phyloP scores from a whole-genome alignment of 441 rosid species.

The Gossypium davidsonii region DNA sequence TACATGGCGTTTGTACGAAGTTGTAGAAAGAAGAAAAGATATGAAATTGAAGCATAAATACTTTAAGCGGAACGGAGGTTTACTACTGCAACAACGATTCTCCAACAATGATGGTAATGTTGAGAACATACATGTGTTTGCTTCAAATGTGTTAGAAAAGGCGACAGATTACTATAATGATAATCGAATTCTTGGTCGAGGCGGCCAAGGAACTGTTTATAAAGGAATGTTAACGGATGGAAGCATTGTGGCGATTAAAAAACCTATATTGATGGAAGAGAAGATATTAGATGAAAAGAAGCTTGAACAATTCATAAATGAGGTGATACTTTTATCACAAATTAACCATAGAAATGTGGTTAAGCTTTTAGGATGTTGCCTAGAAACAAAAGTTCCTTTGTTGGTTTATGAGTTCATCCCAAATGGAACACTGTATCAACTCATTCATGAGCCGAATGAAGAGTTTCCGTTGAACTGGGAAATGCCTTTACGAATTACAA shows the following conservation, averaged over 20 bases:
- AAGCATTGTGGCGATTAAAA: conserved; percentile 26
- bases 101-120: not conserved
- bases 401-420: not conserved
- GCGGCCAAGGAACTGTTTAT: conserved; percentile 22
- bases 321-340: too few species aligned
- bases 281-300: not conserved
- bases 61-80: not conserved
- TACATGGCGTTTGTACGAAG: not conserved
- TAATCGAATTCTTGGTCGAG: conserved; percentile 23
- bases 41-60: not conserved
- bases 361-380: too few species aligned
- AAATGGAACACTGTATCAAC: not conserved
- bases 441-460: not conserved
- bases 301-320: not conserved
- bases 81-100: not conserved
- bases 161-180: conserved; percentile 10
- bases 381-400: too few species aligned
- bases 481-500: not conserved
- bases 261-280: not conserved
- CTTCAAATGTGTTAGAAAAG: conserved; percentile 5
- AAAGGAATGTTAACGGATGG: not conserved
- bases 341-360: too few species aligned
- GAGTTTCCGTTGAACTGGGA: not conserved
- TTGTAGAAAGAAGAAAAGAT: not conserved
- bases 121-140: conserved; percentile 16